Evolutionary conservation across 805 yeast species (phyloP).

Genomic region (Pichia paraexigua): DNA sequence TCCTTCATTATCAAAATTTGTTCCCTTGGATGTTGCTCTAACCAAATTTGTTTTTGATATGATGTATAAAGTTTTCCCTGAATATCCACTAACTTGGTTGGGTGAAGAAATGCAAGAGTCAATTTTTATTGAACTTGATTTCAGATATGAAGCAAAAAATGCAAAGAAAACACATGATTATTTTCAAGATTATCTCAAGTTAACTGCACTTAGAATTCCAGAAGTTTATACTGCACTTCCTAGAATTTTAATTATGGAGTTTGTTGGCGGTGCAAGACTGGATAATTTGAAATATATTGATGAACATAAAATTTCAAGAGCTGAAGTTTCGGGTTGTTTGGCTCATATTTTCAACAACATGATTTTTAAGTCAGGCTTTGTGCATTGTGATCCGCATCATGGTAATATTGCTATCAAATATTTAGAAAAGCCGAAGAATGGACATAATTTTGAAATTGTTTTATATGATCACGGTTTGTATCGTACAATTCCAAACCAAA

Average conservation of each 20-base stretch:
- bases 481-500: conserved; percentile 67
- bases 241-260: conserved; percentile 84
- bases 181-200: conserved; percentile 45
- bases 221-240: conserved; percentile 54
- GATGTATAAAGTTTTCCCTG: conserved; percentile 78
- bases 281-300: conserved; percentile 67
- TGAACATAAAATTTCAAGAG: conserved; percentile 55
- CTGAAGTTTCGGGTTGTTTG: conserved; percentile 75
- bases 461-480: conserved; percentile 94
- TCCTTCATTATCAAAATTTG: conserved; percentile 78
- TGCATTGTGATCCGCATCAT: conserved; percentile 98
- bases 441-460: conserved; percentile 81
- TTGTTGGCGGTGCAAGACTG: conserved; percentile 69
- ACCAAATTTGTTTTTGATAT: conserved; percentile 69
- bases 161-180: conserved; percentile 62
- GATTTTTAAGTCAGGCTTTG: conserved; percentile 89
- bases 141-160: conserved; percentile 77
- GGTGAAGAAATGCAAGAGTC: conserved; percentile 86
- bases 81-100: conserved; percentile 91
- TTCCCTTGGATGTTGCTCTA: conserved; percentile 79
- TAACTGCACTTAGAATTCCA: conserved; percentile 80
- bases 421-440: conserved; percentile 23
- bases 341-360: conserved; percentile 88
- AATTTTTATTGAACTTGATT: conserved; percentile 86
- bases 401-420: conserved; percentile 85